Evolutionary conservation across 805 yeast genomes (phyloP), one percentile per base, ranked within the genome.

Genomic region (Candida patagonica): DNA sequence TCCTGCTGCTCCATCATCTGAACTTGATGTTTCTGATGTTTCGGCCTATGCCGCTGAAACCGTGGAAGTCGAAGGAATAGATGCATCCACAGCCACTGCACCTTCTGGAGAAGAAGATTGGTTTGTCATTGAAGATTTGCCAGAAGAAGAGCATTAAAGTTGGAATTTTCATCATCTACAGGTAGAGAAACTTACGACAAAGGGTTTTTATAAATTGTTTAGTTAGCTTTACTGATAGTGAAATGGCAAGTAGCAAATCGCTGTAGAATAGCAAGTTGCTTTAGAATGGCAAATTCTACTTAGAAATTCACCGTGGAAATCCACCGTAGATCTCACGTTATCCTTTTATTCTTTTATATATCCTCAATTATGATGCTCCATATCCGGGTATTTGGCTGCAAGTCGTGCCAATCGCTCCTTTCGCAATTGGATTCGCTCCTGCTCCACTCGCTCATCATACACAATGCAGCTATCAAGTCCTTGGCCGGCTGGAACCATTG

Each of bases 401-500:
- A 54, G 44, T 25, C 62, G 49, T 30, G 51, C 55, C 37, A 53
- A 34, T 31, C 64, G 52, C 53, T 54, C 60, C 19, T 46, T 44
- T 24, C 62, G 50, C 30, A 59, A 55, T 34, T 46, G 46, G 27
- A 48, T 47, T 26, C 62, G 56, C 41, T 49, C 53, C 8, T 40
- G 42, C 38, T 49, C 53, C 19, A 49, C 80, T 52, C 74, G 82
- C 33, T 86, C 78, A 60, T 89, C 96, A 63, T 80, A 92, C 35
- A 73, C 71, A 50, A 92, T 82, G 60, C 89, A 88, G 63, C 92
- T 97, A 57, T 92, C 89, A 55, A 92, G 72, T 48, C 83, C 95
- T 62, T 83, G 85, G 53, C 97, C 98, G 45, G 78, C 94, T 40
- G 98, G 95, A 40, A 92, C 97, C 94, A 92, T 87, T 42, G 98